Evolutionary conservation across 2,329 filamentous ascomycete species (phyloP), one percentile per base, ranked within the genome.

Genomic region (Penicillium thymicola): DNA sequence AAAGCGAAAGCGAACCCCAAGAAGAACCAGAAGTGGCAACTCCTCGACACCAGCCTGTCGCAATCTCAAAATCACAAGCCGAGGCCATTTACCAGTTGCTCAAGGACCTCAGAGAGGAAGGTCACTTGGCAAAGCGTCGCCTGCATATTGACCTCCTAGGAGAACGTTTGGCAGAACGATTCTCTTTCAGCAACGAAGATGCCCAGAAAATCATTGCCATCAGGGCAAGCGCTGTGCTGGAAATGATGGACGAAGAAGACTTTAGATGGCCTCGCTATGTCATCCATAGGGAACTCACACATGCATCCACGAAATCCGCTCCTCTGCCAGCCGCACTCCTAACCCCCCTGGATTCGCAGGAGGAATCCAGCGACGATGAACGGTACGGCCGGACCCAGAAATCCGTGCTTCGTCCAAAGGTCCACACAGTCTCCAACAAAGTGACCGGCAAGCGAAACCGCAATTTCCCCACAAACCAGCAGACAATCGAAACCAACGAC

Each of bases 401-500:
- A 62, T 79, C 77, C 2, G 73, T 79, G 3, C 68, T 79, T 13
- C 75, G 77, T 7, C 77, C 77, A 1, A 78, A 76, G 51, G 54
- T 67, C n/a, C 70, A 66, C 51, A 67, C 71, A 4, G 62, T 73
- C 18, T 76, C 76, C 11, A 68, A 69, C 2, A 77, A 76, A 56
- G 66, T 72, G 42, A 73, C 71, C 23, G 75, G 75, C 38, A 78
- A 78, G 60, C 72, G 75, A 38, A 74, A 74, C 23, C 67, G 74
- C 51, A 72, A 70, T 45, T 57, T 64, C 40, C 63, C 59, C 16
- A 56, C 59, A 28, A 59, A 66, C 34, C 65, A 66, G 25, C 56
- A 66, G 42, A 43, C 37, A 13, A 21, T 56, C 34, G 64, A 67
- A 53, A 70, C 57, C 58, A 69, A 66, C 57, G 74, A 76, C 21